Evolutionary conservation across 352 stramenopile genomes (phyloP), one percentile per base, ranked within the genome.

Genomic region (Pythium inflatum): DNA sequence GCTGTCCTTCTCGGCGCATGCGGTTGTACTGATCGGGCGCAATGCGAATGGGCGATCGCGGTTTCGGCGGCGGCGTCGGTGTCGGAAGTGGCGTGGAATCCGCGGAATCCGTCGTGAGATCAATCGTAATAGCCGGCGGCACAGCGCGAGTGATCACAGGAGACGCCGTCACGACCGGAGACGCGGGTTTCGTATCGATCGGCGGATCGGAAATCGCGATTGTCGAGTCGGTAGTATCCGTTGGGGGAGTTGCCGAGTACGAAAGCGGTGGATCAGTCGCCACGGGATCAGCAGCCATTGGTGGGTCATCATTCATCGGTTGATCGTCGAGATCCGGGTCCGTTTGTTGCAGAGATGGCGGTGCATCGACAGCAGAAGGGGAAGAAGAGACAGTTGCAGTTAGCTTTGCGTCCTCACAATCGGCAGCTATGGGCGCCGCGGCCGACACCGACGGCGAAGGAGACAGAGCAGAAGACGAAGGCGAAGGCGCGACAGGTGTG

Each of bases 311-410:
- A 5, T 14, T 25, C 11, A 31, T 45, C 38, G 54, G 36, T 1
- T 34, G 20, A 5, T 22, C 11, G n/a, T 48, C 53, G 53, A 3
- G 14, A 36, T 51, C 54, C 24, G 43, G 43, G 12, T 51, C 43
- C 2, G 8, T 30, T 2, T 20, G 43, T 51, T 27, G n/a, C 2
- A 24, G 27, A 11, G 43, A 22, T 27, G 34, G 59, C 33, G 58
- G 41, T 24, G 38, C 36, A 71, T 64, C 63, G 46, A 58, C 53
- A 64, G 54, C 54, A 62, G 49, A 62, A 48, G 62, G 50, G 41
- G 62, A 62, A 64, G 30, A 63, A 70, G 63, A 64, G n/a, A 54
- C 41, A 70, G 63, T 25, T 59, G 41, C 53, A 57, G 64, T 71
- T 71, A 71, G 64, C 56, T 45, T 57, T 46, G 65, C 50, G n/a